Percentiles rank a stretch among this genome's conserved stretches.
Conservation (phyloP, 2,329 filamentous ascomycete genomes). For the Ceratocystis lukuohia region DNA sequence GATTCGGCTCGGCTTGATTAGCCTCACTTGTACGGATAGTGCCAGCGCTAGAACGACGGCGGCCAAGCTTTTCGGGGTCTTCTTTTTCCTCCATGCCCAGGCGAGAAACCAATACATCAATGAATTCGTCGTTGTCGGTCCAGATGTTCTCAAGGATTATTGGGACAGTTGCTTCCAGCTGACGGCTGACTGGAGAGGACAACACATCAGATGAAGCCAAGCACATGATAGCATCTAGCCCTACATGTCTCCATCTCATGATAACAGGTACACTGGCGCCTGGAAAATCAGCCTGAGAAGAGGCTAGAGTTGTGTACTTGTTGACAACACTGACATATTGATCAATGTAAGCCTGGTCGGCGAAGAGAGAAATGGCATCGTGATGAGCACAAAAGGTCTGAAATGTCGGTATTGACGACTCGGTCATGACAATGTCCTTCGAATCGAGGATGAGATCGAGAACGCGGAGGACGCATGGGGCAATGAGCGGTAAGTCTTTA, state of each 20-base stretch:
- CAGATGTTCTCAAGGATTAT: slow-evolving; percentile 79
- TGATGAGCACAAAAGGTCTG: slow-evolving; percentile 80
- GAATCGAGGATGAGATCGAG: slow-evolving; percentile 72
- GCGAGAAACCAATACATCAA: slow-evolving; percentile 54
- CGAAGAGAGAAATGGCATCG: slow-evolving; percentile 70
- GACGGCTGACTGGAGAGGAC: slow-evolving; percentile 58
- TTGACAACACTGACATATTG: slow-evolving; percentile 74
- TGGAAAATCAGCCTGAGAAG: slow-evolving; percentile 36
- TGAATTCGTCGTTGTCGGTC: slow-evolving; percentile 55
- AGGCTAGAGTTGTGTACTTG: slow-evolving; percentile 68
- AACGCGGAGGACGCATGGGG: slow-evolving; percentile 69
- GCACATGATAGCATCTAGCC: slow-evolving; percentile 65
- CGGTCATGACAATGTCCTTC: slow-evolving; percentile 81
- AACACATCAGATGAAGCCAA: slow-evolving; percentile 70
- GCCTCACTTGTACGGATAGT: slow-evolving; percentile 62
- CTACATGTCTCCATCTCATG: slow-evolving; percentile 63
- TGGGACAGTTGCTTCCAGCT: slow-evolving; percentile 67
- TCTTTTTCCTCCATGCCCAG: slow-evolving; percentile 54
- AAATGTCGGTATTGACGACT: slow-evolving; percentile 77
- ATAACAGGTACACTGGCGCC: slow-evolving; percentile 52
- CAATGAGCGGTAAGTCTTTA: slow-evolving; percentile 80
- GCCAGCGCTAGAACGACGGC: slow-evolving; percentile 63
- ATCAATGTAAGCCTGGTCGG: slow-evolving; percentile 67
- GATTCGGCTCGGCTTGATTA: slow-evolving; percentile 43
- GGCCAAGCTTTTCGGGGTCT: slow-evolving; percentile 49